Base-by-base conservation (phyloP, 2,329 filamentous ascomycete species). In the Aspergillus ochraceoroseus region DNA sequence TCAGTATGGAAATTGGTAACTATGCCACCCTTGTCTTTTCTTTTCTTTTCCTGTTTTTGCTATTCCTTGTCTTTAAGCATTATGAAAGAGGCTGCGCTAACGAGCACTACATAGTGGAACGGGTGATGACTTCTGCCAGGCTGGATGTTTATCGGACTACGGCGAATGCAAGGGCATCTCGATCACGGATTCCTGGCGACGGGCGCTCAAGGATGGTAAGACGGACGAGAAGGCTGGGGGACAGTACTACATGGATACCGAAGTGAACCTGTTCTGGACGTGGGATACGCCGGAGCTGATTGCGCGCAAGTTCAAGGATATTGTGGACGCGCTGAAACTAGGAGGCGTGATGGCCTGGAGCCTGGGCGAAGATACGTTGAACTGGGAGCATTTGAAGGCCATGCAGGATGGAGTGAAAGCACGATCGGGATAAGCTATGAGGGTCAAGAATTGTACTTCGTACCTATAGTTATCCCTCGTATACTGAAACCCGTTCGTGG, bases 281-380 rank as follows among this genome's bases (percentile, higher is more conserved):
- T 87, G 80, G 70, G 85, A 88, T 45, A 83, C 79, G 0, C 70
- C 74, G 0, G 68, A 70, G 5, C 70, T 79, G 8, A 80, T 88
- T 35, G 51, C 59, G 8, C 66, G 68, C 41, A 88, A 88, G 65
- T 77, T 86, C 43, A 63, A 71, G 3, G 59, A 73, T 3, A 72
- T 88, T 23, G 70, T 85, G 2, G 64, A 70, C 19, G 67, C 68
- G 20, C 72, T 74, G 55, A 61, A 66, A 1, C 59, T 87, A 0
- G 83, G 83, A 1, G 84, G 85, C 11, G 77, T 85, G 3, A 86
- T 87, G 72, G 82, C 83, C 0, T 87, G 83, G 83, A 82, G 80
- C 13, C 55, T 87, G 43, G 83, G 81, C 2, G 82, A 87, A 62
- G 83, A 87, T 54, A 67, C 59, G 7, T 54, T 60, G 18, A 51